Base-by-base conservation (phyloP, 1,284 basidiomycete species). In the Papiliotrema flavescens region DNA sequence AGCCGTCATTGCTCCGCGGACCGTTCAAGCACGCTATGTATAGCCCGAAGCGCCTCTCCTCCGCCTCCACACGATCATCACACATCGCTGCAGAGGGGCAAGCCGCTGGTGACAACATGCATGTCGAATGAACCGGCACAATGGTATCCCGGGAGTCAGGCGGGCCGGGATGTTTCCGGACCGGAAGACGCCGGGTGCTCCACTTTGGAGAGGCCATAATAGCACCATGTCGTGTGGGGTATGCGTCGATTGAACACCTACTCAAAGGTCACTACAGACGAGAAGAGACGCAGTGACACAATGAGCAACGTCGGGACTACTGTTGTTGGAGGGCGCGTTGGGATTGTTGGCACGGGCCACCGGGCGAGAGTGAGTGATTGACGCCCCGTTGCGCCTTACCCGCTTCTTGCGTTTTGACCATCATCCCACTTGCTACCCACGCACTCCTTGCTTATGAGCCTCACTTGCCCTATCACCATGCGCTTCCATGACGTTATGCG, bases 261-360 rank as follows among this genome's bases (percentile, higher is more conserved):
- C 20, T 20, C 5, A 7, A n/a, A 7, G 5, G 7, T 5, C 39
- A 17, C 5, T 40, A 20, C 17, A 5, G 15, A n/a, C 5, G 39
- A 5, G 20, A 20, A 20, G 14, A 48, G 22, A 3, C 35, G 4
- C 19, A 48, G 46, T 23, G 15, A 13, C 11, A 48, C 5, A 11
- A 35, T 48, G 46, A 28, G 22, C 17, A 47, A 17, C 23, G 34
- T 37, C 20, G 55, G 49, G 28, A 56, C 57, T 13, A 53, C 57
- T 1, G 61, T 67, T 47, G 57, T 65, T n/a, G 59, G 66, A 24
- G 70, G 70, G 9, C 54, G 69, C 22, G 65, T 70, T 28, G 69
- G 67, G n/a, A 65, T 73, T 50, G 66, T 73, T 44, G 70, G 70
- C 11, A 73, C 70, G 8, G 69, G 69, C n/a, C 69, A 71, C 51